phyloP scores from a whole-genome alignment of 331 rosid species.

The Acacia concinna region DNA sequence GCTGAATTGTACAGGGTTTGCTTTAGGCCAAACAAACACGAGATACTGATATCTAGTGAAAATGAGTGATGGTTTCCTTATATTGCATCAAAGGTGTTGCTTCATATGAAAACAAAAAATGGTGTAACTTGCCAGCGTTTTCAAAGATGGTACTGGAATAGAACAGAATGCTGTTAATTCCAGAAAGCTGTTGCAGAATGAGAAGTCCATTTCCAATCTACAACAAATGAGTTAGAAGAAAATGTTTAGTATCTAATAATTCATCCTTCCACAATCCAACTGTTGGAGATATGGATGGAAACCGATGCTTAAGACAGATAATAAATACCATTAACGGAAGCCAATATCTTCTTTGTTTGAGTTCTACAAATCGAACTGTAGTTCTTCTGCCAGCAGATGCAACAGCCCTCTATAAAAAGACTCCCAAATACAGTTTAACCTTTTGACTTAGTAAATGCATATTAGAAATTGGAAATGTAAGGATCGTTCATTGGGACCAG shows the following conservation, averaged over 20 bases:
- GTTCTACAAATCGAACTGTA: slow-evolving; percentile 73
- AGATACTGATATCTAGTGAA: slow-evolving; percentile 2
- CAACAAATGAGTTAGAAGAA: slow-evolving; percentile 36
- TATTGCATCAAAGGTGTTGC: background rate
- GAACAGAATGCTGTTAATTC: slow-evolving; percentile 86
- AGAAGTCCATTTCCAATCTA: slow-evolving; percentile 94
- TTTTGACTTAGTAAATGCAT: background rate
- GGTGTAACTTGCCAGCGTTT: slow-evolving; percentile 62
- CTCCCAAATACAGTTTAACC: slow-evolving; percentile 15
- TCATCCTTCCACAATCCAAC: slow-evolving; percentile 25
- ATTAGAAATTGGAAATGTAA: slow-evolving; percentile 20
- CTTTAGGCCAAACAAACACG: slow-evolving; percentile 17
- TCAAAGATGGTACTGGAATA: slow-evolving; percentile 82
- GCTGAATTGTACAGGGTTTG: background rate
- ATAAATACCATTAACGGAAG: slow-evolving; percentile 80
- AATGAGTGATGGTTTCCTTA: background rate
- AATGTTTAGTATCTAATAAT: slow-evolving; percentile 28
- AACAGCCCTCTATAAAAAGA: slow-evolving; percentile 60
- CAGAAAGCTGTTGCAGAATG: slow-evolving; percentile 86
- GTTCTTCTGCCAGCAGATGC: slow-evolving; percentile 67
- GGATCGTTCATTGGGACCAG: slow-evolving; percentile 13
- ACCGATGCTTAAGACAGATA: slow-evolving; percentile 22
- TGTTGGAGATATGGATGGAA: slow-evolving; percentile 14
- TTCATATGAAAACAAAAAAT: slow-evolving; percentile 13
- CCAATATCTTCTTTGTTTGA: slow-evolving; percentile 88